phyloP scores from a whole-genome alignment of 139 green algal genomes.

The Auxenochlorella pyrenoidosa region DNA sequence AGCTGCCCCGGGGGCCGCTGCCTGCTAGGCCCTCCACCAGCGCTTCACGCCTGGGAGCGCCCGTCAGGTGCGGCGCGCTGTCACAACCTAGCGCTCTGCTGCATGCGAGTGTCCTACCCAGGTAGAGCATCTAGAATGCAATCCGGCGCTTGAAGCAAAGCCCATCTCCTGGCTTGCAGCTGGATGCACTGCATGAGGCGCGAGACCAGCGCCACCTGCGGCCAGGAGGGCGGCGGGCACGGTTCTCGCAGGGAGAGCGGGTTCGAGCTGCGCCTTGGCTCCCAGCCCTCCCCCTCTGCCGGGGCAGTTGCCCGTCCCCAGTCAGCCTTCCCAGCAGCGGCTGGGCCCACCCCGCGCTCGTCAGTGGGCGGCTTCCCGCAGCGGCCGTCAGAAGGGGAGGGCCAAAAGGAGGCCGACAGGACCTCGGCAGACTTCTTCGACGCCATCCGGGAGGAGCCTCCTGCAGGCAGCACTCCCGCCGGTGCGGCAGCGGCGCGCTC shows the following conservation, averaged over 20 bases:
- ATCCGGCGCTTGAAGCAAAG: no score
- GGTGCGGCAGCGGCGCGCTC: background rate
- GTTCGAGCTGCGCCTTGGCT: background rate
- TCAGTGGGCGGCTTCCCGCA: background rate
- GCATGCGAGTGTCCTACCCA: no score
- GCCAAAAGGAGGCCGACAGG: background rate
- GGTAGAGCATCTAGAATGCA: no score
- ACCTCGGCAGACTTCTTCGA: background rate
- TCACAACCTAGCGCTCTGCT: no score
- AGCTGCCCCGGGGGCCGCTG: background rate
- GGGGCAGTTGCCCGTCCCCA: background rate
- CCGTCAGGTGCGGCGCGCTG: background rate
- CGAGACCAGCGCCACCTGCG: background rate
- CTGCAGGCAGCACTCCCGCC: background rate
- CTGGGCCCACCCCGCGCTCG: background rate
- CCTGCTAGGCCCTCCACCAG: background rate
- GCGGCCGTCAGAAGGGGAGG: background rate
- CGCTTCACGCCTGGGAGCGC: background rate
- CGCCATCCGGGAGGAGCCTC: background rate
- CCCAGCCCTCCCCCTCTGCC: background rate
- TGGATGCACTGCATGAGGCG: slow-evolving; percentile 23
- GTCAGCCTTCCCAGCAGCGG: background rate
- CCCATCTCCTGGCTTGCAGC: background rate
- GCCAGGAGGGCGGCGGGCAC: background rate
- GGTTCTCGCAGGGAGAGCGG: background rate